Evolutionary conservation across 2,329 filamentous ascomycete genomes (phyloP), one percentile per base, ranked within the genome.

Genomic region (Phoma sp.): DNA sequence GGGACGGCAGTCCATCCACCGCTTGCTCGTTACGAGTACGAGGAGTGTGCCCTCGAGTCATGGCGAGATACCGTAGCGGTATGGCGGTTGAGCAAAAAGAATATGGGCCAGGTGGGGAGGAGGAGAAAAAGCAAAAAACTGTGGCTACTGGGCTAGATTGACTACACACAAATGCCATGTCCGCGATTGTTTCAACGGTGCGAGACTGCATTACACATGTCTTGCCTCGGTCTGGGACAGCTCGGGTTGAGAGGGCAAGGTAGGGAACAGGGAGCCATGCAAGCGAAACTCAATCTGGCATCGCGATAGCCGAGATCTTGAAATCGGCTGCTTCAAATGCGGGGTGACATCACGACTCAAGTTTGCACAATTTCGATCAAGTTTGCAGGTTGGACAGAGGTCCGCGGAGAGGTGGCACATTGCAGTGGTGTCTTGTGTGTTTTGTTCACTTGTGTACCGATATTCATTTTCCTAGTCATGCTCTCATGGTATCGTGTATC

Each of bases 271-370:
- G 27, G 27, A 9, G 6, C 27, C 27, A 18, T 33, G 7, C 32
- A 38, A 35, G 44, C 44, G 45, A 47, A 43, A 49, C 46, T 35
- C 46, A 42, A 44, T 44, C 38, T 51, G 40, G 24, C 18, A 14
- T 3, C 7, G 32, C 42, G 51, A 53, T 53, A 53, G 43, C 44
- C 47, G 46, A 47, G 52, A 55, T 50, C 52, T 41, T 11, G 29
- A 36, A 18, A n/a, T 23, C 42, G 29, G 25, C 25, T 25, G 25
- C 27, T 29, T 18, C 14, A 29, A 47, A 36, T 30, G 47, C 18
- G 33, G 25, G 36, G 29, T 55, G 47, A 55, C 37, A 32, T 55
- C 52, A 55, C 10, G 23, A 47, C 35, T 41, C 39, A 14, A 13
- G 10, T 36, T n/a, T 18, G 5, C 9, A 9, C 13, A 14, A 14